phyloP scores from a whole-genome alignment of 129 eudicot genomes.

The Gnaphalium uliginosum region DNA sequence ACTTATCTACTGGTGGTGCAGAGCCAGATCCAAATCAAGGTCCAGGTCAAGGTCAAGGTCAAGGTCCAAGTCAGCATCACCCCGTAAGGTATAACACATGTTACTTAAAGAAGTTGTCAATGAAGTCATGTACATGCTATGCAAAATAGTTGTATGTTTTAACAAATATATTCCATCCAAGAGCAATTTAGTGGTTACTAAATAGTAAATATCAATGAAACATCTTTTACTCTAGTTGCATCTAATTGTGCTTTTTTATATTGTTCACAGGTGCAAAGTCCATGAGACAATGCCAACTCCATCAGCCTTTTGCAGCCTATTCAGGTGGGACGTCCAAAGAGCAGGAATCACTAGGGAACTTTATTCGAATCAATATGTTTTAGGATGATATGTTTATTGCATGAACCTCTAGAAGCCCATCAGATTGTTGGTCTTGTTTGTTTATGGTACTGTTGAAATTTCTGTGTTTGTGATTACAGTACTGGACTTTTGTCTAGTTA shows the following conservation, averaged over 20 bases:
- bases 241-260: not conserved
- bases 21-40: conserved; percentile 55
- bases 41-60: conserved; percentile 44
- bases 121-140: not conserved
- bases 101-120: not conserved
- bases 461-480: not conserved
- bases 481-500: not conserved
- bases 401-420: not conserved
- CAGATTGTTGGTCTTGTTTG: conserved; percentile 15
- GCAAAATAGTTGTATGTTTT: not conserved
- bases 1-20: conserved; percentile 9
- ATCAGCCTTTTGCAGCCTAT: conserved; percentile 9
- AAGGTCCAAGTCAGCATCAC: conserved; percentile 54
- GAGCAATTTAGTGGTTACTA: not conserved
- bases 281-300: conserved; percentile 18
- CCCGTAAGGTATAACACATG: conserved; percentile 46
- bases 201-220: not conserved
- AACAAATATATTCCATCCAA: not conserved
- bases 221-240: not conserved
- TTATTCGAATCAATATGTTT: not conserved
- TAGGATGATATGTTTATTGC: not conserved
- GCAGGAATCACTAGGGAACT: not conserved
- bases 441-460: not conserved
- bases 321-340: not conserved
- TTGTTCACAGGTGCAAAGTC: conserved; percentile 37